Evolutionary conservation across 2,329 filamentous ascomycete genomes (phyloP).

Genomic region (Diaporthe ilicicola): DNA sequence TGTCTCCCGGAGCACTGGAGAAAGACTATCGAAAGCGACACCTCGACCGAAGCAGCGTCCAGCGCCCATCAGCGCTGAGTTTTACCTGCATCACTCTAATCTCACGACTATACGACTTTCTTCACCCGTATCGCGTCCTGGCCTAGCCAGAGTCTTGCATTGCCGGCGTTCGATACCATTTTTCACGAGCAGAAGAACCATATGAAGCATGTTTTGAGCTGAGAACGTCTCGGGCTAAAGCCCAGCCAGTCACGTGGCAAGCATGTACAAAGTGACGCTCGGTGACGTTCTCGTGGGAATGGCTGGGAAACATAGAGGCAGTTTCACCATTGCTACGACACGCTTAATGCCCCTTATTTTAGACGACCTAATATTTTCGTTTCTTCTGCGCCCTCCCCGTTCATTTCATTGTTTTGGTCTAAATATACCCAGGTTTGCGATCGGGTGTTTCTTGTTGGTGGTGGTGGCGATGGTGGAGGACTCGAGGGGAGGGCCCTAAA

Average conservation of each 20-base stretch:
- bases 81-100: neutral
- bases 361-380: slow-evolving; percentile 40
- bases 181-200: slow-evolving; percentile 1
- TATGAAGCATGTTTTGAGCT: slow-evolving; percentile 9
- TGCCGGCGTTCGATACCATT: slow-evolving; percentile 22
- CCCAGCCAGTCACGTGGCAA: slow-evolving; percentile 2
- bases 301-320: neutral
- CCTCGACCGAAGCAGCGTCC: slow-evolving; percentile 71
- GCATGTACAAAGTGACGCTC: slow-evolving; percentile 26
- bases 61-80: slow-evolving; percentile 43
- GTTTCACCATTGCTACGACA: slow-evolving; percentile 39
- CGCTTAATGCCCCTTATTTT: slow-evolving; percentile 45
- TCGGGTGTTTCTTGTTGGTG: slow-evolving; percentile 44
- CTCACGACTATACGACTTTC: slow-evolving; percentile 36
- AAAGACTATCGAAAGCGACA: slow-evolving; percentile 93
- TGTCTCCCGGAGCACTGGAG: slow-evolving; percentile 96
- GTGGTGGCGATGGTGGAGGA: slow-evolving; percentile 43
- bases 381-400: slow-evolving; percentile 43
- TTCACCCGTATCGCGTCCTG: slow-evolving; percentile 33
- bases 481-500: slow-evolving; percentile 41
- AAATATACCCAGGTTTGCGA: slow-evolving; percentile 51
- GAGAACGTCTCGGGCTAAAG: neutral
- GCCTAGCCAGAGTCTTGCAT: slow-evolving; percentile 31
- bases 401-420: slow-evolving; percentile 46
- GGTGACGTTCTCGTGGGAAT: neutral